phyloP scores from a whole-genome alignment of 2,329 filamentous ascomycete genomes.

The Fusarium sp. region DNA sequence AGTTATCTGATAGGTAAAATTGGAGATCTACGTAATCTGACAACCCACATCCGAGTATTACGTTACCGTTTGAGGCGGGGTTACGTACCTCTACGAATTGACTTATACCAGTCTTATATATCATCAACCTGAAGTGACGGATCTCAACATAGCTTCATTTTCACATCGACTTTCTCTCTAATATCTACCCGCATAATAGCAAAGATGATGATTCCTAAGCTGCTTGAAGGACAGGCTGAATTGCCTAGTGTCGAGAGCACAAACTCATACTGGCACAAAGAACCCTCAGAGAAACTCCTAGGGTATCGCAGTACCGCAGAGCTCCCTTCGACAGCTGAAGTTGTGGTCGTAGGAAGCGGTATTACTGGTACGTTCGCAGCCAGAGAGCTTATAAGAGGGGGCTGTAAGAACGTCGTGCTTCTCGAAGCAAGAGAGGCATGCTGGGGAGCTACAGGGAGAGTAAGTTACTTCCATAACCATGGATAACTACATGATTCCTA shows the following conservation, averaged over 20 bases:
- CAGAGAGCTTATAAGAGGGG: slow-evolving; percentile 66
- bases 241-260: slow-evolving; percentile 72
- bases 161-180: not conserved
- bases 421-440: slow-evolving; percentile 84
- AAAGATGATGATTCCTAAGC: slow-evolving; percentile 49
- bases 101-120: not conserved
- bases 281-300: slow-evolving; percentile 72
- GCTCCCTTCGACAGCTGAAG: slow-evolving; percentile 72
- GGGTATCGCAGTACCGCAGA: slow-evolving; percentile 75
- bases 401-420: slow-evolving; percentile 69
- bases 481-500: not conserved
- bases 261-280: slow-evolving; percentile 78
- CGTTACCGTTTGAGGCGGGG: slow-evolving; percentile 17
- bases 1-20: slow-evolving; percentile 3
- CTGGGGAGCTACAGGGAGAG: slow-evolving; percentile 85
- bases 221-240: slow-evolving; percentile 57
- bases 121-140: not conserved
- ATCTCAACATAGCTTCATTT: not conserved
- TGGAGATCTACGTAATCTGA: slow-evolving; percentile 14
- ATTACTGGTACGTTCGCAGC: slow-evolving; percentile 81
- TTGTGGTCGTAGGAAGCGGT: slow-evolving; percentile 79
- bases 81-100: not conserved
- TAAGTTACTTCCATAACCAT: slow-evolving; percentile 55
- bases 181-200: not conserved
- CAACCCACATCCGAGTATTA: slow-evolving; percentile 7